Evolutionary conservation across 805 yeast genomes (phyloP).

Genomic region (Saccharomycopsis lassenensis): DNA sequence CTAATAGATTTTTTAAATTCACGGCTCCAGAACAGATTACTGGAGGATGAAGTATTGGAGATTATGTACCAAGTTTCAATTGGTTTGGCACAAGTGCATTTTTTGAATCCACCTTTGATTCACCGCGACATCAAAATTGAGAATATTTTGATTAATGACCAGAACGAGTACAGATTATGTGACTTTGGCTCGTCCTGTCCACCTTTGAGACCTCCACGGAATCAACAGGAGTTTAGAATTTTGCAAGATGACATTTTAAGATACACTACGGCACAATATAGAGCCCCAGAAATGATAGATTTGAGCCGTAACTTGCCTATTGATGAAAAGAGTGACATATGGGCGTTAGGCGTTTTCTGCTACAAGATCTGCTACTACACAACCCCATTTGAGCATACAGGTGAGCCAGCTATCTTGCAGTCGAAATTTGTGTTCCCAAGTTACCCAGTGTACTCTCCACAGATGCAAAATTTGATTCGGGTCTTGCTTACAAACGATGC

Average conservation of each 20-base stretch:
- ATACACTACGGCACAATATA: conserved; percentile 92
- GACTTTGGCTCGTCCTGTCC: conserved; percentile 89
- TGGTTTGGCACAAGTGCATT: conserved; percentile 73
- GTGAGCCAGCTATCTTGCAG: conserved; percentile 78
- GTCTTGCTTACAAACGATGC: conserved; percentile 82
- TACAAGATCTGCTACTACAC: conserved; percentile 86
- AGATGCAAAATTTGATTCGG: conserved; percentile 62
- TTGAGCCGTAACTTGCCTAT: conserved; percentile 72
- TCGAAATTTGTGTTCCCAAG: conserved; percentile 72
- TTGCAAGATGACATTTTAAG: conserved; percentile 75
- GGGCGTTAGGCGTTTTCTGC: conserved; percentile 93
- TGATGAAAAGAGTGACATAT: conserved; percentile 85
- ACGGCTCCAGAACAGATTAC: conserved; percentile 51
- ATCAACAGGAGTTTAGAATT: conserved; percentile 60
- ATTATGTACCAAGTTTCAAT: conserved; percentile 62
- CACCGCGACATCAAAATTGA: conserved; percentile 91
- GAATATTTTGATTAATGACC: conserved; percentile 71
- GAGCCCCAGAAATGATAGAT: conserved; percentile 95
- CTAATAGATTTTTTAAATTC: conserved; percentile 73
- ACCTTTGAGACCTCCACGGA: conserved; percentile 62
- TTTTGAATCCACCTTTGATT: conserved; percentile 55
- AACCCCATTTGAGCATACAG: conserved; percentile 83
- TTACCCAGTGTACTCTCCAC: conserved; percentile 56
- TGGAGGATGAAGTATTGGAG: conserved; percentile 54
- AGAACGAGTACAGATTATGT: conserved; percentile 66